phyloP scores from a whole-genome alignment of 345 rosid species.

The Raphanus raphanistrum region DNA sequence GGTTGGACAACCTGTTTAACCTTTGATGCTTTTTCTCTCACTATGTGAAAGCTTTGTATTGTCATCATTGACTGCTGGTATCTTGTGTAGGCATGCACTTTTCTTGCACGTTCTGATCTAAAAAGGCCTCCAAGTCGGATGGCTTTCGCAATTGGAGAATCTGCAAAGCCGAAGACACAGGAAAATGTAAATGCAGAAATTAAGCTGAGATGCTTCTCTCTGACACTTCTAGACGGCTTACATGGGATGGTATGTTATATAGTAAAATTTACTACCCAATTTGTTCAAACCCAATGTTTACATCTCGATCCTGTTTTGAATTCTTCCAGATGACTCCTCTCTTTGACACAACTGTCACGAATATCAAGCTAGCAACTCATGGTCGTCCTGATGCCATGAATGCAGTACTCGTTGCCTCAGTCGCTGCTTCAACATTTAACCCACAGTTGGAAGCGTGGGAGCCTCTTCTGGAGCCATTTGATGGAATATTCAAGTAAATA shows the following conservation, averaged over 20 bases:
- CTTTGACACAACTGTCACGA: constrained; percentile 80
- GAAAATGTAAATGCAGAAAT: constrained; percentile 86
- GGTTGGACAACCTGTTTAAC: constrained; percentile 48
- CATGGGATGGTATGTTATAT: constrained; percentile 79
- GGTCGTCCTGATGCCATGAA: constrained; percentile 93
- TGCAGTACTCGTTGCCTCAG: constrained; percentile 86
- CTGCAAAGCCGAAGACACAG: constrained; percentile 78
- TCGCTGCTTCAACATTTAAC: constrained; percentile 94
- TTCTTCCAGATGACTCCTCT: constrained; percentile 86
- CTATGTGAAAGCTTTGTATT: constrained; percentile 6
- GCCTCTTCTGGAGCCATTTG: constrained; percentile 97
- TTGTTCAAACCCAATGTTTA: constrained; percentile 14
- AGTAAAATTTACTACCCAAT: constrained; percentile 9
- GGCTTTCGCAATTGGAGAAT: constrained; percentile 83
- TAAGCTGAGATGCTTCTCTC: constrained; percentile 79
- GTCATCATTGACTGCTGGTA: constrained; percentile 14
- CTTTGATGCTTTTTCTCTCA: constrained; percentile 14
- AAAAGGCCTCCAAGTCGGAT: constrained; percentile 77
- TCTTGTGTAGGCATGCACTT: constrained; percentile 84
- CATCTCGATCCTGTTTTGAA: constrained; percentile 17
- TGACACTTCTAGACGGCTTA: constrained; percentile 83
- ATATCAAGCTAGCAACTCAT: constrained; percentile 94
- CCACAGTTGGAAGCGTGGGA: constrained; percentile 97
- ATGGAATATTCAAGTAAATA: constrained; percentile 94
- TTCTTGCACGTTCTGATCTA: constrained; percentile 85